These are phyloP conservation scores for Talaromyces sp. DNA, from an alignment of 2,329 filamentous ascomycete genomes.

Conservation along the genomic window DNA sequence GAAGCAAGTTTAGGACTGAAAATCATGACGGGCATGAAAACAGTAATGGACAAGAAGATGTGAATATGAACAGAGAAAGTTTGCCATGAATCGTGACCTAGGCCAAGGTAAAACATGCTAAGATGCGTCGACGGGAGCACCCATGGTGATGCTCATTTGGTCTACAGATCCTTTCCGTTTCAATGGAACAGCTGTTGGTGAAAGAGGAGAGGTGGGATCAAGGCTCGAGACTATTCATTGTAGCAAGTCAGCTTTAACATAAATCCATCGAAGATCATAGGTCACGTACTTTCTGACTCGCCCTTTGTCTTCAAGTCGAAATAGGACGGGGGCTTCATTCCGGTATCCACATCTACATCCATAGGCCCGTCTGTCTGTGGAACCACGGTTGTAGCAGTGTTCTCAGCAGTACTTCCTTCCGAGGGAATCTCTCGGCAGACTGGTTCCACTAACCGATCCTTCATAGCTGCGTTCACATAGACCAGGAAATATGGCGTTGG, in stretches of 20 bases:
- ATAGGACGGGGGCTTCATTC: conserved; percentile 32
- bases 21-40: background rate
- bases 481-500: conserved; percentile 82
- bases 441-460: conserved; percentile 57
- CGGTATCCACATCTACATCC: conserved; percentile 22
- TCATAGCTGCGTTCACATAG: conserved; percentile 69
- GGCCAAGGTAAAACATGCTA: background rate
- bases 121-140: background rate
- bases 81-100: background rate
- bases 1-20: background rate
- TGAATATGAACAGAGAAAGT: background rate
- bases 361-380: conserved; percentile 18
- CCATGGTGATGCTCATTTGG: conserved; percentile 18
- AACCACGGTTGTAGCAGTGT: background rate
- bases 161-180: conserved; percentile 34
- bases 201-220: conserved; percentile 20
- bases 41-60: background rate
- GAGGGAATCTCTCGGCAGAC: conserved; percentile 48
- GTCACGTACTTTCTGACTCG: conserved; percentile 30
- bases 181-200: conserved; percentile 28
- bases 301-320: conserved; percentile 25
- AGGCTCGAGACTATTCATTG: background rate
- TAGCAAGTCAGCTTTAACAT: background rate
- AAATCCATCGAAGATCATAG: background rate
- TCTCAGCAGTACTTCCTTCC: background rate